Base-by-base conservation (phyloP, 306 rosid genomes). In the Betula pendula region DNA sequence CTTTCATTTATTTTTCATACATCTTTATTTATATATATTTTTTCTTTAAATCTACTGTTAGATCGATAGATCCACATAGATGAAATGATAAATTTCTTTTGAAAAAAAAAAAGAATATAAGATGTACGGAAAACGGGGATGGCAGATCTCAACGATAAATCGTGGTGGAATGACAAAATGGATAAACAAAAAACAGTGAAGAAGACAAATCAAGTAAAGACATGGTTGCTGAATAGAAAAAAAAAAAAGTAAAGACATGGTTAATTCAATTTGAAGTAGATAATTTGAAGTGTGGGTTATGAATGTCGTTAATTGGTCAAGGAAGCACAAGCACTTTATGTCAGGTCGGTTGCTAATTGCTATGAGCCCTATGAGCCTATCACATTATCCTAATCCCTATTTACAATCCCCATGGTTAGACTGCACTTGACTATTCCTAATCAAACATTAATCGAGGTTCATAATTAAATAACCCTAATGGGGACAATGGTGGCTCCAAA, bases 221-320 rank as follows among this genome's bases (percentile, higher is more conserved):
- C 74, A 75, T 5, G 77, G 52, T 47, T n/a, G n/a, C n/a, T n/a
- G n/a, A n/a, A n/a, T n/a, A n/a, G n/a, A n/a, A n/a, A n/a, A n/a
- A n/a, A n/a, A n/a, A n/a, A n/a, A n/a, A 24, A 47, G 72, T 17
- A 27, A 70, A 40, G 71, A 75, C 74, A 75, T 5, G 77, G 52
- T 47, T n/a, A n/a, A n/a, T n/a, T n/a, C n/a, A n/a, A n/a, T n/a
- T 60, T 29, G 42, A 60, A 29, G n/a, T 12, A 13, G 20, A 15
- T 29, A 5, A 13, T 7, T 60, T 13, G 68, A 14, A 60, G 6
- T 60, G 35, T 14, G 29, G 63, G 22, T 29, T 4, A 38, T 38
- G 42, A 38, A 38, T 56, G 33, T 24, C 33, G 63, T 50, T 50
- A 70, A 69, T 77, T 68, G 51, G 78, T 66, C 68, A 45, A 3